Base-by-base conservation (phyloP, 116 monocot species). In the Posidonia oceanica region DNA sequence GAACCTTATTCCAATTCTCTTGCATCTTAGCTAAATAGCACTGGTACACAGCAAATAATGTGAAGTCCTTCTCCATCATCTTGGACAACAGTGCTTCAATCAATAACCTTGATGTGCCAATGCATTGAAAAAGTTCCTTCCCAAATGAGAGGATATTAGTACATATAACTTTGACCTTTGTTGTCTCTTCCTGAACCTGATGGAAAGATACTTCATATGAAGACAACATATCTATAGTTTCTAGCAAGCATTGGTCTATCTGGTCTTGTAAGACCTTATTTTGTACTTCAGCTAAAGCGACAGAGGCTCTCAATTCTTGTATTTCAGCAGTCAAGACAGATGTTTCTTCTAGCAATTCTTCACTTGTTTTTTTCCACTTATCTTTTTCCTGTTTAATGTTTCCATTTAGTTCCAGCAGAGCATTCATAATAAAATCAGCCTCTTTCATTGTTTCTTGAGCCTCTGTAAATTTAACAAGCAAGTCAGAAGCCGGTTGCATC, bases 381-480 rank as follows among this genome's bases (percentile, higher is more conserved):
- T 87, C 70, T 66, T 71, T 87, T 61, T 85, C 85, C 20, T 64
- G 68, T 57, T 69, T 80, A n/a, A 74, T 55, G 69, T 71, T 72
- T 74, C 82, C 83, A 77, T 80, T 91, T 65, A 76, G 79, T 69
- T 80, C 71, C 36, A 91, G 39, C 60, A 91, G 61, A 40, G 80
- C 62, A 64, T 74, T 74, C 22, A 91, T 55, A 60, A 87, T 75
- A 61, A 67, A 23, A 59, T 87, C 91, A 67, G 91, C 87, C 70
- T 91, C 91, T 75, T 82, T 73, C 80, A 91, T 87, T 36, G 82
- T 85, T 67, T 79, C 76, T 79, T 85, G 87, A 54, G 84, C 84
- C 36, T 78, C 69, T 37, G 78, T 82, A 74, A 82, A 84, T 39
- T 80, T 82, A 18, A 62, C n/a, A 39, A 83, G 69, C 53, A 86